Percentiles rank a stretch among this genome's conserved stretches.
phyloP scores from a whole-genome alignment of 805 yeast species.

The Candida tammaniensis region DNA sequence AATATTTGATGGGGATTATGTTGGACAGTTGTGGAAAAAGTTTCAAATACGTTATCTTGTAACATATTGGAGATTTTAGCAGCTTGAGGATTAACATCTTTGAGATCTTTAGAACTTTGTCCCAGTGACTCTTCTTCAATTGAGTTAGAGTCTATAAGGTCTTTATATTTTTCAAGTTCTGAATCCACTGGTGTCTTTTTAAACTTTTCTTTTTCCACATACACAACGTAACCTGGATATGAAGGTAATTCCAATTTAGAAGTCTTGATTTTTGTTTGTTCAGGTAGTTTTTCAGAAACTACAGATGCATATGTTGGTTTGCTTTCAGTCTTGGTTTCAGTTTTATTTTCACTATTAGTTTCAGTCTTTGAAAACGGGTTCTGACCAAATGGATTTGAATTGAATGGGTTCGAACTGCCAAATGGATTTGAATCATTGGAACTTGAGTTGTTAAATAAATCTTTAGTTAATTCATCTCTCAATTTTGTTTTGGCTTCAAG shows the following conservation, averaged over 20 bases:
- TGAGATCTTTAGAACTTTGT: conserved; percentile 1
- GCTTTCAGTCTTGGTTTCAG: conserved; percentile 4
- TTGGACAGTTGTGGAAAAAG: conserved; percentile 70
- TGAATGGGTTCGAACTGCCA: conserved; percentile 15
- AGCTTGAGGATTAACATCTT: conserved; percentile 20
- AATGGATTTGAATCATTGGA: conserved; percentile 38
- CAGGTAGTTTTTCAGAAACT: conserved; percentile 15
- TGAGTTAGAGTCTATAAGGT: conserved; percentile 46
- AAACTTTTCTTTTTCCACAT: conserved; percentile 69
- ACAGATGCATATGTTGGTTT: conserved; percentile 20
- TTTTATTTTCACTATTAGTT: conserved; percentile 6
- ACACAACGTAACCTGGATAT: conserved; percentile 66
- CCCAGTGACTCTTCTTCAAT: conserved; percentile 38
- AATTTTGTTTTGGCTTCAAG: conserved; percentile 43
- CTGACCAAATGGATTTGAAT: conserved; percentile 18
- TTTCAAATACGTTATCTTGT: conserved; percentile 76
- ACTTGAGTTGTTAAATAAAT: conserved; percentile 35
- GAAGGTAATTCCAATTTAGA: conserved; percentile 33
- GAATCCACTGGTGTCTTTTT: conserved; percentile 54
- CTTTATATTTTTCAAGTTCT: conserved; percentile 42
- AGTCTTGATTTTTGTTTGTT: conserved; percentile 5
- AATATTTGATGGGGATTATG: conserved; percentile 86
- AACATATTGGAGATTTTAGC: conserved; percentile 36
- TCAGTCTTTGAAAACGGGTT: conserved; percentile 16
- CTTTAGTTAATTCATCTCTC: conserved; percentile 39